Percentiles rank a stretch among this genome's conserved stretches.
These are phyloP conservation scores for Elasticomyces elasticus DNA, from an alignment of 495 filamentous ascomycete genomes.

Conservation along the genomic window DNA sequence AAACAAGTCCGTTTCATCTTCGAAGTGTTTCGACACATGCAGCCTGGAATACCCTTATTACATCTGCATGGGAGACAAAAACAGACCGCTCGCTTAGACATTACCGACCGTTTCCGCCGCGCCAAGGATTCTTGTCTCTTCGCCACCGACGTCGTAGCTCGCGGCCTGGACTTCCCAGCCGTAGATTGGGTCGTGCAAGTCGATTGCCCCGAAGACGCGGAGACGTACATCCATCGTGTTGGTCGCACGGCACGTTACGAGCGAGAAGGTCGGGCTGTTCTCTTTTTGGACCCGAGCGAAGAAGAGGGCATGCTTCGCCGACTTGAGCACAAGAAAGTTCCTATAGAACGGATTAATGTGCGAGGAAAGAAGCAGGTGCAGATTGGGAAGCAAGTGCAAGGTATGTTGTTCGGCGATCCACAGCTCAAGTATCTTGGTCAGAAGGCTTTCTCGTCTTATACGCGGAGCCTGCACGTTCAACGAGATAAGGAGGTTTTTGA, in stretches of 20 bases:
- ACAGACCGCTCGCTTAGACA: constrained; percentile 74
- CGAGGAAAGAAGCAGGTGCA: constrained; percentile 80
- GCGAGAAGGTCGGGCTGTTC: constrained; percentile 70
- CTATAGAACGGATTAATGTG: constrained; percentile 72
- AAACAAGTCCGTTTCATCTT: constrained; percentile 96
- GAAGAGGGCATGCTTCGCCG: constrained; percentile 74
- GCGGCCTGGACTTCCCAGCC: constrained; percentile 89
- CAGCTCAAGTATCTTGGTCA: constrained; percentile 92
- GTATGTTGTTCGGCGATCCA: constrained; percentile 88
- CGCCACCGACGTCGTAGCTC: constrained; percentile 86
- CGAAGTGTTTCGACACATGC: constrained; percentile 84
- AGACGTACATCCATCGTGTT: constrained; percentile 95
- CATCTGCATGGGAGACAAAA: constrained; percentile 94
- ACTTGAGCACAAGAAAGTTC: constrained; percentile 79
- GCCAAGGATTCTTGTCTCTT: constrained; percentile 79
- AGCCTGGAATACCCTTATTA: constrained; percentile 88
- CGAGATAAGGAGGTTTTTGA: constrained; percentile 90
- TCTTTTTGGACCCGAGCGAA: constrained; percentile 88
- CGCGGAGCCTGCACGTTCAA: constrained; percentile 71
- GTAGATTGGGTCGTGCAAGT: constrained; percentile 96
- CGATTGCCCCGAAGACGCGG: constrained; percentile 90
- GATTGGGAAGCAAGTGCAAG: constrained; percentile 74
- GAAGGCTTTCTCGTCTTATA: constrained; percentile 88
- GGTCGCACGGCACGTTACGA: constrained; percentile 93
- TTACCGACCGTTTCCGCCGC: constrained; percentile 68